Base-by-base conservation (phyloP, 495 filamentous ascomycete genomes). In the Parathielavia hyrcaniae region DNA sequence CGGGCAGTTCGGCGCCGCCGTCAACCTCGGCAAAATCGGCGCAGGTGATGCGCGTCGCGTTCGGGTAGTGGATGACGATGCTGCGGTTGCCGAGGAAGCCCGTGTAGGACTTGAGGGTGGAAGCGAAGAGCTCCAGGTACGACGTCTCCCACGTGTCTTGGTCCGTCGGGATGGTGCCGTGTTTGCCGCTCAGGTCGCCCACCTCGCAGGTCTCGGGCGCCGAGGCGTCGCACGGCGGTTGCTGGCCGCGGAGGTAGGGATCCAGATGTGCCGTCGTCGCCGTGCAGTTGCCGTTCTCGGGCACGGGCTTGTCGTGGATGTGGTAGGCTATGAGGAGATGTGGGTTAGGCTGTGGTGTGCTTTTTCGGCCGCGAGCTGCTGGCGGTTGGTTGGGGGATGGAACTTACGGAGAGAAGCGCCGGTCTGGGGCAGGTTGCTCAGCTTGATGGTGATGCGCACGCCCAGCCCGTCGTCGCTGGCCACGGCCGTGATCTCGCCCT, bases 161-260 rank as follows among this genome's bases (percentile, higher is more conserved):
- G 44, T 75, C 75, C 3, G 40, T 43, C 0, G 64, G 57, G 67
- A 91, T 83, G 44, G 76, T 77, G 53, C 86, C 88, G 64, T 90
- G 80, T 77, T 95, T 96, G 64, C 91, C 91, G 61, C 81, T 79
- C 51, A 95, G 72, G 71, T 96, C 91, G 59, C 91, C 91, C 26
- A 88, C 83, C 70, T 95, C 83, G 76, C 91, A 96, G 0, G 83
- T 86, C 59, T 81, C 64, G 9, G 88, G 86, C 30, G 73, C 64
- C 11, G 67, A 69, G 10, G 73, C 43, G 71, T 92, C 77, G 72
- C 91, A 96, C 9, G 79, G 61, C 40, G 84, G 77, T 16, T 67
- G 67, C 68, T 91, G 83, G 54, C 83, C 83, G 57, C 87, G 83
- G 46, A 76, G 70, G 60, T 65, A 74, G 59, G 76, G 75, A 57